Evolutionary conservation across 176 grass and related monocot species (phyloP).

Genomic region (Carex scoparia): DNA sequence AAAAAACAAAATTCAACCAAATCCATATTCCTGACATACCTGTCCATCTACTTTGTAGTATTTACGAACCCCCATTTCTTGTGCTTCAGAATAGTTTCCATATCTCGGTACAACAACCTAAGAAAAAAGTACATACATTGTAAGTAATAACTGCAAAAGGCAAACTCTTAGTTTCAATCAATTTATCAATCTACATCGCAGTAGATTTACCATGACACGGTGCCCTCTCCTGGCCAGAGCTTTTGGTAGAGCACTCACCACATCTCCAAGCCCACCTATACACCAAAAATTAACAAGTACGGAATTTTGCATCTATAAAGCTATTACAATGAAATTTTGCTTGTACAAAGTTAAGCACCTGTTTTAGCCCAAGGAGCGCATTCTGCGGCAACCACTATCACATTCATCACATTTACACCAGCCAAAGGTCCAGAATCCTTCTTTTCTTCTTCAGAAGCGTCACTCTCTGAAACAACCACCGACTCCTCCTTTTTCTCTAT

Average conservation of each 20-base stretch:
- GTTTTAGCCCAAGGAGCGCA: slow-evolving; percentile 93
- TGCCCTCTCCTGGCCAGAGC: slow-evolving; percentile 97
- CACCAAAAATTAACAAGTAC: slow-evolving; percentile 26
- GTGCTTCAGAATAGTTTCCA: slow-evolving; percentile 62
- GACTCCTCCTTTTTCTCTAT: slow-evolving; percentile 20
- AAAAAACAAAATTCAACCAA: not conserved
- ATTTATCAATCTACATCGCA: not conserved
- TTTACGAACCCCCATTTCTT: slow-evolving; percentile 56
- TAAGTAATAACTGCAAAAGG: not conserved
- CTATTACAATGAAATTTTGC: not conserved
- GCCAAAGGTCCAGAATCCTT: slow-evolving; percentile 47
- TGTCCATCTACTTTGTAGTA: slow-evolving; percentile 70
- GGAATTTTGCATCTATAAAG: not conserved
- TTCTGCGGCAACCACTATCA: slow-evolving; percentile 82
- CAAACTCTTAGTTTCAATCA: slow-evolving; percentile 3
- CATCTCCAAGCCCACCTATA: slow-evolving; percentile 94
- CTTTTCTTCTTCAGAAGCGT: slow-evolving; percentile 34
- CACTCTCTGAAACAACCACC: slow-evolving; percentile 16
- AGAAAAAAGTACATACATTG: slow-evolving; percentile 18
- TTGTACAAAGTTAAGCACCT: slow-evolving; percentile 29
- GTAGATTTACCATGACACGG: slow-evolving; percentile 70
- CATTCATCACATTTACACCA: slow-evolving; percentile 89
- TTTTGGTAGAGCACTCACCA: slow-evolving; percentile 84
- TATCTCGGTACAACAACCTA: slow-evolving; percentile 86
- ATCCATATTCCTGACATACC: slow-evolving; percentile 38